Evolutionary conservation across 305 asterid species (phyloP).

Genomic region (Fraxinus nigra): DNA sequence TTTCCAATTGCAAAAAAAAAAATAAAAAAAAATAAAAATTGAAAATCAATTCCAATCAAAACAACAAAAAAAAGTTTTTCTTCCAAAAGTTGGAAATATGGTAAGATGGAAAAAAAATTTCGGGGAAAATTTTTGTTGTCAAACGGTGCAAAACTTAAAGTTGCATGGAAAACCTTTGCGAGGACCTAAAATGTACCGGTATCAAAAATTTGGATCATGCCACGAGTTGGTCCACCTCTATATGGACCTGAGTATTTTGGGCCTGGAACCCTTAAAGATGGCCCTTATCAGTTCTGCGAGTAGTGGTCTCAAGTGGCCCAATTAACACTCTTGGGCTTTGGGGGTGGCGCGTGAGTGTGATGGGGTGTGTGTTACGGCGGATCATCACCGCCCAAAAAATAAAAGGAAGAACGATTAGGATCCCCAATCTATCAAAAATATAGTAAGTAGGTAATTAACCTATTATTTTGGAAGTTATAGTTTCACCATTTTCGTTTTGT

Average conservation of each 20-base stretch:
- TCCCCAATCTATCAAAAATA: background rate
- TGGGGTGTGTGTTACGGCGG: background rate
- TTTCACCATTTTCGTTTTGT: background rate
- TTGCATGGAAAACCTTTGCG: no score
- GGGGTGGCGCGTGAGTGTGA: background rate
- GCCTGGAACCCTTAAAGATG: background rate
- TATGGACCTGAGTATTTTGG: background rate
- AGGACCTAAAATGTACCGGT: background rate
- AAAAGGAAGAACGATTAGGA: background rate
- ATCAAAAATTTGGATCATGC: background rate
- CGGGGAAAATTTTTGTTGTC: no score
- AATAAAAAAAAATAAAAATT: no score
- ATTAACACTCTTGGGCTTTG: background rate
- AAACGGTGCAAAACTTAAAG: no score
- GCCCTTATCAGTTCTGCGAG: background rate
- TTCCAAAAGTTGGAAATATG: no score
- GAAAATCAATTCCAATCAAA: no score
- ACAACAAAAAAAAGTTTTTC: no score
- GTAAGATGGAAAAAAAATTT: no score
- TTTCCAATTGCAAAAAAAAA: no score
- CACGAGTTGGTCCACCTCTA: background rate
- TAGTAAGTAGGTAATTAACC: background rate
- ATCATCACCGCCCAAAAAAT: background rate
- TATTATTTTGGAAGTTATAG: background rate
- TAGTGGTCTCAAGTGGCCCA: background rate